Conservation (phyloP, 805 yeast species). For the Ogataea angusta region DNA sequence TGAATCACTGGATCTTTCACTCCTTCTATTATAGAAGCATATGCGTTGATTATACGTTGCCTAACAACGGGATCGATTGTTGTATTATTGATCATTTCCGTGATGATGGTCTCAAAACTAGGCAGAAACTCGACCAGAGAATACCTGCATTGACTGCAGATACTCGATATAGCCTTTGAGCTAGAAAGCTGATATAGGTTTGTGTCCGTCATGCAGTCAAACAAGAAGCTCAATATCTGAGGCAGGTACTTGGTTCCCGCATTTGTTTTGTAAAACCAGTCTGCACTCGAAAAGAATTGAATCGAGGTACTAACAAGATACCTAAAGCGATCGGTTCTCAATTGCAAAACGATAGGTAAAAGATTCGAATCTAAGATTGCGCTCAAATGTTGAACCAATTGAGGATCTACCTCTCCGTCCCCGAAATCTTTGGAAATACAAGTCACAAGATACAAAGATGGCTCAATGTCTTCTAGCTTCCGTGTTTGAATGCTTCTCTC, state of each 20-base stretch:
- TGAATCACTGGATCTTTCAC: slow-evolving; percentile 46
- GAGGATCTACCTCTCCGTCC: slow-evolving; percentile 29
- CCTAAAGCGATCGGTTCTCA: slow-evolving; percentile 14
- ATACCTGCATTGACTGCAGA: slow-evolving; percentile 52
- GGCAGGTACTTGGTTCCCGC: slow-evolving; percentile 46
- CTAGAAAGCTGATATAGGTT: slow-evolving; percentile 34
- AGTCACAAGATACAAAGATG: slow-evolving; percentile 56
- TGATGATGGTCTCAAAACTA: slow-evolving; percentile 45
- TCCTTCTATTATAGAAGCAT: slow-evolving; percentile 59
- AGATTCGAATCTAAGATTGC: slow-evolving; percentile 31
- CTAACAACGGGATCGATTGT: slow-evolving; percentile 45
- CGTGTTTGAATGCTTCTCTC: slow-evolving; percentile 24
- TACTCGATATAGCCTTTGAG: slow-evolving; percentile 55
- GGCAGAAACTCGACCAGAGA: slow-evolving; percentile 42
- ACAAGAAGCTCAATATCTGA: slow-evolving; percentile 48
- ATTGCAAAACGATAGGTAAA: slow-evolving; percentile 19
- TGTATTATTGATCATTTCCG: slow-evolving; percentile 43
- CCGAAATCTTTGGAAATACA: slow-evolving; percentile 53
- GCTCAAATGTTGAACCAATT: slow-evolving; percentile 22
- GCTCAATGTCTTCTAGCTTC: slow-evolving; percentile 48
- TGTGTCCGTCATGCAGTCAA: slow-evolving; percentile 32
- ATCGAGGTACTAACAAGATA: slow-evolving; percentile 49
- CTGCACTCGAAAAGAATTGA: slow-evolving; percentile 55
- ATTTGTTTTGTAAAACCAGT: slow-evolving; percentile 51
- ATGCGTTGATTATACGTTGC: slow-evolving; percentile 59